A percentile compares a stretch with the other conserved stretches of the same genome.
Evolutionary conservation across 1,139 yeast species (phyloP).

Genomic region (Yamadazyma friedrichii): DNA sequence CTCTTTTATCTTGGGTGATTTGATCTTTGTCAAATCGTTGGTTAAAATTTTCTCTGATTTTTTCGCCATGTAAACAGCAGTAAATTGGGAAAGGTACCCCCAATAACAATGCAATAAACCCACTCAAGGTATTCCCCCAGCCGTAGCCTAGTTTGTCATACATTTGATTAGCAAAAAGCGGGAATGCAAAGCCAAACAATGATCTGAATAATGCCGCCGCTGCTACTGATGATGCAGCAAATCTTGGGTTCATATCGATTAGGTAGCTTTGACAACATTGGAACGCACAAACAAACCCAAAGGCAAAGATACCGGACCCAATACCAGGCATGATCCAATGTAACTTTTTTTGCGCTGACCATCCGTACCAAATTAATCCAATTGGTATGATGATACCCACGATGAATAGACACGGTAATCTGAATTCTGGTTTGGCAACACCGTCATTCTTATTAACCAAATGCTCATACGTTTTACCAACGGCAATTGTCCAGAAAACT

Average conservation of each 20-base stretch:
- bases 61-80: slow-evolving; percentile 41
- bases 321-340: slow-evolving; percentile 50
- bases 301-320: slow-evolving; percentile 44
- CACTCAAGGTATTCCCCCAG: slow-evolving; percentile 49
- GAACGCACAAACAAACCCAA: slow-evolving; percentile 45
- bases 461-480: slow-evolving; percentile 30
- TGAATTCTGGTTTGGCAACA: slow-evolving; percentile 40
- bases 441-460: slow-evolving; percentile 34
- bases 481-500: slow-evolving; percentile 34
- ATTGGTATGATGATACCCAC: slow-evolving; percentile 38
- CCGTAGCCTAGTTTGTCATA: slow-evolving; percentile 40
- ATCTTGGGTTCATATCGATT: slow-evolving; percentile 45
- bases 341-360: slow-evolving; percentile 41
- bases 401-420: slow-evolving; percentile 41
- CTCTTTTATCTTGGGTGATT: slow-evolving; percentile 30
- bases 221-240: slow-evolving; percentile 46
- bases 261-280: slow-evolving; percentile 43
- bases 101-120: slow-evolving; percentile 34
- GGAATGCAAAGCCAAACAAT: slow-evolving; percentile 43
- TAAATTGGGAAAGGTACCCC: slow-evolving; percentile 48
- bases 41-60: slow-evolving; percentile 37
- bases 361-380: slow-evolving; percentile 47
- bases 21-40: slow-evolving; percentile 33
- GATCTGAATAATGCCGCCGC: slow-evolving; percentile 49
- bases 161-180: slow-evolving; percentile 42